Conservation (phyloP, 164 flowering plant genomes). For the Piper longum region DNA sequence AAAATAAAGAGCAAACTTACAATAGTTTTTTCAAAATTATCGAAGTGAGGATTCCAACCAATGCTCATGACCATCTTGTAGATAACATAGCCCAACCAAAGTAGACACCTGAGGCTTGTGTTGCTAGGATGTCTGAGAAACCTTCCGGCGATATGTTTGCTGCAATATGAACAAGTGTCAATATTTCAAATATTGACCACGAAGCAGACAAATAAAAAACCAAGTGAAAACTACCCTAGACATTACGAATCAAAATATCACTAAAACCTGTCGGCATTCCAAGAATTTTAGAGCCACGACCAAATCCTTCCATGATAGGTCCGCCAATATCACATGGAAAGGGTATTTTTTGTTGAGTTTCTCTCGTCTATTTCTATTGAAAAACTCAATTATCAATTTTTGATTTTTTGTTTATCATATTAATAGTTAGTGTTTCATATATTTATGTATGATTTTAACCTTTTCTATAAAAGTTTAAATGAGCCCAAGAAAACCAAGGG, state of each 20-base stretch:
- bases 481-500: too few relatives aligned
- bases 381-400: too few relatives aligned
- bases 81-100: slow-evolving; percentile 95
- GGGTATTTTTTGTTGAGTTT: slow-evolving; percentile 53
- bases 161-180: slow-evolving; percentile 14
- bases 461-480: too few relatives aligned
- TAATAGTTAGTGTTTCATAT: too few relatives aligned
- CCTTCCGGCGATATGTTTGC: slow-evolving; percentile 75
- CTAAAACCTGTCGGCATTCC: slow-evolving; percentile 84
- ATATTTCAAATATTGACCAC: background rate
- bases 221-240: background rate
- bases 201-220: too few relatives aligned
- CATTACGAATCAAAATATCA: background rate
- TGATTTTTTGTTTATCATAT: too few relatives aligned
- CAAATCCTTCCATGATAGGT: slow-evolving; percentile 83
- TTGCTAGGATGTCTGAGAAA: slow-evolving; percentile 39
- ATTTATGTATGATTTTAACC: too few relatives aligned
- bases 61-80: slow-evolving; percentile 94
- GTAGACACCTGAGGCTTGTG: slow-evolving; percentile 75
- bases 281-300: slow-evolving; percentile 95
- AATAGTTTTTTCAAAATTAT: slow-evolving; percentile 80
- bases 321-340: slow-evolving; percentile 85
- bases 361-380: too few relatives aligned
- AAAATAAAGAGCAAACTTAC: slow-evolving; percentile 26
- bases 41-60: slow-evolving; percentile 92